Base-by-base conservation (phyloP, 2,329 filamentous ascomycete species). In the Pseudogymnoascus sp. region DNA sequence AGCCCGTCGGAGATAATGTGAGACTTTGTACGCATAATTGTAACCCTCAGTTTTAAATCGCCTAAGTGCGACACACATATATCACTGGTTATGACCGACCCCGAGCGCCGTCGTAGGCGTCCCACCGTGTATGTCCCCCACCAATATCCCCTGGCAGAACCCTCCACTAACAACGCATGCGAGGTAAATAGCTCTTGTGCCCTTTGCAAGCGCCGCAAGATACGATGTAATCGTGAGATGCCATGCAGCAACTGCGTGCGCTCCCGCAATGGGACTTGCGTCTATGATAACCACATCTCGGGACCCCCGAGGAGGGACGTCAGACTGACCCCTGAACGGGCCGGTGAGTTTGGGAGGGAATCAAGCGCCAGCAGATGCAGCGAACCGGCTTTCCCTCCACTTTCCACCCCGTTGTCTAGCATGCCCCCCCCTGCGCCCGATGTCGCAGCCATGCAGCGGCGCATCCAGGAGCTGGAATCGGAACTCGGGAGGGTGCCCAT, bases 211-310 rank as follows among this genome's bases (percentile, higher is more conserved):
- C 79, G 75, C 63, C 82, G 84, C 42, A 88, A 88, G 72, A 82
- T 87, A 64, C 79, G 80, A 57, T 88, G 85, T 69, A 82, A 88
- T 69, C 81, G 83, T 60, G 80, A 80, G 64, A 72, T 75, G 6
- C 86, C 86, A 1, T 88, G 85, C 68, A 79, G 76, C 65, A 84
- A 85, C 64, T 88, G 86, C 69, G 65, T 81, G n/a, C 80, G 81
- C 66, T 82, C 83, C 21, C 80, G 79, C 67, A 82, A 80, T 42
- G 76, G 79, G 5, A 76, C 77, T 19, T 88, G 86, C 68, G 77
- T 82, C 1, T 87, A 85, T 68, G 70, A 74, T 7, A 70, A 67
- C 21, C 69, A 69, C 17, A 36, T 64, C 5, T 59, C 66, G 60
- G 72, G 68, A 26, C 60, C 62, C 62, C 66, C 60, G 47, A 63